These are phyloP conservation scores for Phoma herbarum DNA, from an alignment of 2,329 filamentous ascomycete species.

Conservation along the genomic window DNA sequence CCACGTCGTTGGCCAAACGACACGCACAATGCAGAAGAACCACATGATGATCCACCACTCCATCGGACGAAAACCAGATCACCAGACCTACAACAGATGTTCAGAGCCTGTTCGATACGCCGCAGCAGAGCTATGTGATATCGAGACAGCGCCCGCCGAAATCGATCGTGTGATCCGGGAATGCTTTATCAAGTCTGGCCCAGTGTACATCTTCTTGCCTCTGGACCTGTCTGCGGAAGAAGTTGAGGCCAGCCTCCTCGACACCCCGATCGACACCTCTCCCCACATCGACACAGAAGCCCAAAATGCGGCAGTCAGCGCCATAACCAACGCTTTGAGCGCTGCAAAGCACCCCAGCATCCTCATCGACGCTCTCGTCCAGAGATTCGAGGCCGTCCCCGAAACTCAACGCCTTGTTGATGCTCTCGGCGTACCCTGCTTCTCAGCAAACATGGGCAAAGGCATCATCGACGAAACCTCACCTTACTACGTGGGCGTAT, in stretches of 20 bases:
- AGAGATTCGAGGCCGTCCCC: slow-evolving; percentile 49
- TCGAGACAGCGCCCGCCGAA: slow-evolving; percentile 52
- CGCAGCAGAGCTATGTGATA: slow-evolving; percentile 54
- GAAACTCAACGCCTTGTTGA: slow-evolving; percentile 48
- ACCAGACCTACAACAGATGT: slow-evolving; percentile 54
- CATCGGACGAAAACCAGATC: slow-evolving; percentile 54
- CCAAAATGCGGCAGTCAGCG: slow-evolving; percentile 45
- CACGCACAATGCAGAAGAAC: slow-evolving; percentile 52
- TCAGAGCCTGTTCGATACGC: slow-evolving; percentile 50
- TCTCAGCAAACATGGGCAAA: slow-evolving; percentile 54
- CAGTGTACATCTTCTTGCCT: slow-evolving; percentile 57
- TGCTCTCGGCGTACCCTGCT: slow-evolving; percentile 51
- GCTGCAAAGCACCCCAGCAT: slow-evolving; percentile 50
- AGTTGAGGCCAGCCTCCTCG: slow-evolving; percentile 46
- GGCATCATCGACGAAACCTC: slow-evolving; percentile 54
- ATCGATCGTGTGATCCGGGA: slow-evolving; percentile 57
- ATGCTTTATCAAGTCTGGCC: slow-evolving; percentile 53
- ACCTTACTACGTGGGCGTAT: slow-evolving; percentile 52
- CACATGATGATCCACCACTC: slow-evolving; percentile 59
- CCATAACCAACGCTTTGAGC: slow-evolving; percentile 45
- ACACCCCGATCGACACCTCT: slow-evolving; percentile 49
- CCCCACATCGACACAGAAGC: slow-evolving; percentile 37
- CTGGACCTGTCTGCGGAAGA: slow-evolving; percentile 53
- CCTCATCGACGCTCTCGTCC: slow-evolving; percentile 52
- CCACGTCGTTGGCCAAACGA: slow-evolving; percentile 58